Conservation (phyloP, 345 rosid species). For the Hirschfeldia incana region DNA sequence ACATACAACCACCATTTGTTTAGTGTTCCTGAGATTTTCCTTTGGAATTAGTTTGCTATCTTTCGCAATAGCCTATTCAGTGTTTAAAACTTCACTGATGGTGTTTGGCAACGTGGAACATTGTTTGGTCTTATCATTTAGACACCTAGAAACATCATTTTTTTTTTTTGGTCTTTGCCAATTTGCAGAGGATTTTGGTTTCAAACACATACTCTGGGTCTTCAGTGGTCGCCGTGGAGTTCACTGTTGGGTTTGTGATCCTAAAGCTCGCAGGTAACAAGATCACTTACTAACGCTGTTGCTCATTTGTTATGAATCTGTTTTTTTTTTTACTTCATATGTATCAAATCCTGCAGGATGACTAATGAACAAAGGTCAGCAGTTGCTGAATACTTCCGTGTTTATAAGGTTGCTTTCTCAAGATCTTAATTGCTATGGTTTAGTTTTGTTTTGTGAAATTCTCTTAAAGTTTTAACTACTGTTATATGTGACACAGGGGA, state of each 20-base stretch:
- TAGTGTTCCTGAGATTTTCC: background rate
- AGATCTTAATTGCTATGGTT: background rate
- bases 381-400: constrained; percentile 85
- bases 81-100: background rate
- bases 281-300: background rate
- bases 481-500: constrained; percentile 53
- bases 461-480: constrained; percentile 2
- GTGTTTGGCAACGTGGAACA: background rate
- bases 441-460: background rate
- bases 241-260: constrained; percentile 98
- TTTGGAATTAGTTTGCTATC: background rate
- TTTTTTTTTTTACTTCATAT: constrained; percentile 1
- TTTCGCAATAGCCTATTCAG: background rate
- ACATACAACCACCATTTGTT: background rate
- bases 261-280: constrained; percentile 79
- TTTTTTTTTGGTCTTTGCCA: background rate
- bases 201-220: constrained; percentile 86
- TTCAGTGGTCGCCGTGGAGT: constrained; percentile 96
- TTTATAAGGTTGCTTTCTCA: constrained; percentile 56
- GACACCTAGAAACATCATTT: too few relatives aligned
- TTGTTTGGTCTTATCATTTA: too few relatives aligned
- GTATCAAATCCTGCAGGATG: constrained; percentile 49
- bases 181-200: constrained; percentile 88
- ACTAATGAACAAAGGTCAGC: constrained; percentile 91
- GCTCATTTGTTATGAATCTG: background rate